A percentile compares a stretch with the other conserved stretches of the same genome.
phyloP scores from a whole-genome alignment of 2,329 filamentous ascomycete genomes.

The Penicillium sp. region DNA sequence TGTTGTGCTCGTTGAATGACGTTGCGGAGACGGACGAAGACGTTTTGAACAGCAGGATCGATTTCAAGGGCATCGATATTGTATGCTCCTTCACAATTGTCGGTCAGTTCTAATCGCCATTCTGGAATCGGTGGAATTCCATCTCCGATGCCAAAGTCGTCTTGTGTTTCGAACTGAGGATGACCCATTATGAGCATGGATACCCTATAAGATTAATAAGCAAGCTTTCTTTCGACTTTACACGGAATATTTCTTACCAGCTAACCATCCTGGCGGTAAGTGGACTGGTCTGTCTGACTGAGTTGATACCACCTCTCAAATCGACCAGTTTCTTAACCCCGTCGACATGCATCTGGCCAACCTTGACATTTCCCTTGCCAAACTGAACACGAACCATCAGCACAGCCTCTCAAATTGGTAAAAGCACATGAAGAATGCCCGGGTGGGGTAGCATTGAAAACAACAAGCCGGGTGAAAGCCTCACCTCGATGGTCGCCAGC shows the following conservation, averaged over 20 bases:
- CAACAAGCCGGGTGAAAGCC: conserved; percentile 6
- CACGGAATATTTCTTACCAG: conserved; percentile 44
- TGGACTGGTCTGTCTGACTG: conserved; percentile 52
- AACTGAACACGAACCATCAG: conserved; percentile 37
- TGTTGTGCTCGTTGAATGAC: conserved; percentile 43
- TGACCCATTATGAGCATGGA: conserved; percentile 56
- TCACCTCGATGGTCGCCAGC: conserved; percentile 60
- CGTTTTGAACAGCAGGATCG: conserved; percentile 38
- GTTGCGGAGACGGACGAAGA: conserved; percentile 48
- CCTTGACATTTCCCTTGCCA: conserved; percentile 54
- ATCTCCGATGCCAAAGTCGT: conserved; percentile 51
- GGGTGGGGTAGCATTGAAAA: background rate
- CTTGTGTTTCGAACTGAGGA: conserved; percentile 57
- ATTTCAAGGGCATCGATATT: conserved; percentile 29
- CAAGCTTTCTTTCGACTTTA: background rate
- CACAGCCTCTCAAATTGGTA: too few species aligned
- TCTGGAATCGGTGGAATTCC: conserved; percentile 54
- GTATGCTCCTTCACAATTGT: conserved; percentile 8
- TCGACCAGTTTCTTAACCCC: conserved; percentile 54
- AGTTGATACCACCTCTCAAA: conserved; percentile 54
- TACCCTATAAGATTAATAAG: conserved; percentile 47
- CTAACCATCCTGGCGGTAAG: conserved; percentile 59
- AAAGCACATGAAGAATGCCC: too few species aligned
- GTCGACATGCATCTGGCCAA: conserved; percentile 52
- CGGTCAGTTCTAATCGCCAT: conserved; percentile 46